Percentiles rank a stretch among this genome's conserved stretches.
Conservation (phyloP, 352 stramenopile species). For the Globisporangium lucens region DNA sequence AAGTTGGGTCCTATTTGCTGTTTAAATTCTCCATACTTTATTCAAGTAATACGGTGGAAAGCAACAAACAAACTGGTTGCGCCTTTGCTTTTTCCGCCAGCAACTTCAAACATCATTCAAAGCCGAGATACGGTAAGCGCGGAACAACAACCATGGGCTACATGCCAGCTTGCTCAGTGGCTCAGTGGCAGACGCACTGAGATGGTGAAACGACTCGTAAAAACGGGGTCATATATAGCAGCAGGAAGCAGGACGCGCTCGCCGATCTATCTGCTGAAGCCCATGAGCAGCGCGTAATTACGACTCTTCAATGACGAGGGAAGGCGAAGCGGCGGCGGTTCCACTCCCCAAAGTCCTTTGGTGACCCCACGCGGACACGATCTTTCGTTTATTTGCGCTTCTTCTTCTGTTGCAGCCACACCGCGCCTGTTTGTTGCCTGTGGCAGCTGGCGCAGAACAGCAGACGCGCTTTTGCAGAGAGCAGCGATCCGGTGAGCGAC, state of each 20-base stretch:
- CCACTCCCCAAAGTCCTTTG: conserved; percentile 4
- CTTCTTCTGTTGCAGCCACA: conserved; percentile 6
- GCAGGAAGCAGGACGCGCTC: neutral
- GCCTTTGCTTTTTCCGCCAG: neutral
- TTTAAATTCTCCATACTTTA: neutral
- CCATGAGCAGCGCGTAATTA: conserved; percentile 4
- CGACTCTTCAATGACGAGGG: conserved; percentile 3
- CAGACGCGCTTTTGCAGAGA: conserved; percentile 1
- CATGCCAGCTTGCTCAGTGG: neutral
- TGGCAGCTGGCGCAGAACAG: neutral
- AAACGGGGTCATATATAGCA: neutral
- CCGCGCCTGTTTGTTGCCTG: neutral
- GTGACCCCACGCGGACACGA: conserved; percentile 4
- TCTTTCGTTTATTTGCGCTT: conserved; percentile 8
- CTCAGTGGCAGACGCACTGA: neutral
- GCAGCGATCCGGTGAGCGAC: neutral
- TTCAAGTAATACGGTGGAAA: neutral
- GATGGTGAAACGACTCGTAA: conserved; percentile 8
- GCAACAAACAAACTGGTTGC: neutral
- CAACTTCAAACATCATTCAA: neutral
- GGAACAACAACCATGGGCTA: neutral
- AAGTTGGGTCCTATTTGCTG: neutral
- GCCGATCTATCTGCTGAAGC: neutral
- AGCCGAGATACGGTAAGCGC: neutral
- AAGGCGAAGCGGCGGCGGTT: conserved; percentile 11